phyloP scores from a whole-genome alignment of 495 filamentous ascomycete genomes.

The Chaetomidium leptoderma region DNA sequence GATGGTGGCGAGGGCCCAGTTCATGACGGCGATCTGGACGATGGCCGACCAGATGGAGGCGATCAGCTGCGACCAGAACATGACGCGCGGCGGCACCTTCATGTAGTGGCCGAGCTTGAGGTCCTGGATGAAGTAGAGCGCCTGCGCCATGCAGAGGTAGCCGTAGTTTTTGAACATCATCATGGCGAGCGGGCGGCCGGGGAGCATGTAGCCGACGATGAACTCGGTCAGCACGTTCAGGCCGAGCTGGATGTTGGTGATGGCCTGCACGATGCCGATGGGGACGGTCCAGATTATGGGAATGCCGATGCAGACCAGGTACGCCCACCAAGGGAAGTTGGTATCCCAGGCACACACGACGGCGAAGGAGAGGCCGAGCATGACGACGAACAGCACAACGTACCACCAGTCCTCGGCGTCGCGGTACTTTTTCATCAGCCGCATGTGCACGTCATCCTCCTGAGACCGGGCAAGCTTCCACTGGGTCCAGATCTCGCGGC shows the following conservation, averaged over 20 bases:
- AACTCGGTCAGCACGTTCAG: constrained; percentile 67
- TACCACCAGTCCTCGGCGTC: constrained; percentile 58
- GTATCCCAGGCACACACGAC: constrained; percentile 62
- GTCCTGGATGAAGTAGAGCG: constrained; percentile 45
- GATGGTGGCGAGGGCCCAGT: constrained; percentile 61
- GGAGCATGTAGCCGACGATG: constrained; percentile 64
- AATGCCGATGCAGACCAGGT: constrained; percentile 56
- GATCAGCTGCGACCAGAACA: constrained; percentile 63
- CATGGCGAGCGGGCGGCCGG: constrained; percentile 60
- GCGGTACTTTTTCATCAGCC: constrained; percentile 55
- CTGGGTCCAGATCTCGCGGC: constrained; percentile 54
- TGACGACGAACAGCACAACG: constrained; percentile 38
- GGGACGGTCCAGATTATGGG: constrained; percentile 53
- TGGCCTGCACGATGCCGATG: constrained; percentile 57
- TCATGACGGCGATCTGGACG: constrained; percentile 62
- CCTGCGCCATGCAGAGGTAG: constrained; percentile 60
- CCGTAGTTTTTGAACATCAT: constrained; percentile 69
- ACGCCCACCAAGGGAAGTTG: constrained; percentile 60
- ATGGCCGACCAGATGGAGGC: constrained; percentile 61
- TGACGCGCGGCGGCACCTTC: constrained; percentile 60
- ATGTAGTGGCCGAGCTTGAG: constrained; percentile 66
- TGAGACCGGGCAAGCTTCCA: constrained; percentile 50
- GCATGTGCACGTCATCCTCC: constrained; percentile 65
- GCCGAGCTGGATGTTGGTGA: constrained; percentile 64
- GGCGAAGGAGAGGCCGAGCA: constrained; percentile 43